These are phyloP conservation scores for Trichosanthes truncata DNA, from an alignment of 306 rosid species.

Conservation along the genomic window DNA sequence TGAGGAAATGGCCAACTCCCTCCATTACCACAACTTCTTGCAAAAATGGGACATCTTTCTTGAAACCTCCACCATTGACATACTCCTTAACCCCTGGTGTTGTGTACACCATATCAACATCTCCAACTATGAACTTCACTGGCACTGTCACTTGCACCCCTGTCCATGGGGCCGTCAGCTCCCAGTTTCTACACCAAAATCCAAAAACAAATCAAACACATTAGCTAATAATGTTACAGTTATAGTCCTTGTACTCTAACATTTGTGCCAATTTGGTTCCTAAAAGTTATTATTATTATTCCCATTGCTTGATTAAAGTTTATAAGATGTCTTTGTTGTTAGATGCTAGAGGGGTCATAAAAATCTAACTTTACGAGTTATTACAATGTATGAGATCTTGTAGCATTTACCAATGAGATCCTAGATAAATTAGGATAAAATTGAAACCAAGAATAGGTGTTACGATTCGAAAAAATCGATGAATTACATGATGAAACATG, in stretches of 20 bases:
- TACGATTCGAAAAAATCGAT: too few relatives aligned
- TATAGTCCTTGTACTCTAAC: not conserved
- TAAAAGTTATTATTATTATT: not conserved
- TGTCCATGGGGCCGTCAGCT: constrained; percentile 59
- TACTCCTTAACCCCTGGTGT: constrained; percentile 42
- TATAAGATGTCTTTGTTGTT: not conserved
- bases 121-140: constrained; percentile 65
- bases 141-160: constrained; percentile 49
- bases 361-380: not conserved
- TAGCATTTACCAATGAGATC: not conserved
- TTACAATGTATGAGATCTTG: not conserved
- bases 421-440: not conserved
- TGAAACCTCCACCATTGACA: constrained; percentile 56
- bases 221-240: too few relatives aligned
- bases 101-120: constrained; percentile 47
- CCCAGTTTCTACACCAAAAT: constrained; percentile 51
- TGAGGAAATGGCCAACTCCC: constrained; percentile 55
- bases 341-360: not conserved
- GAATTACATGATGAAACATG: not conserved
- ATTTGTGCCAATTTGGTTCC: not conserved
- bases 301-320: not conserved
- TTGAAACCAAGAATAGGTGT: not conserved
- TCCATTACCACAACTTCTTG: constrained; percentile 50
- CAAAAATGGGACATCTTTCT: constrained; percentile 45
- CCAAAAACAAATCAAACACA: not conserved